Evolutionary conservation across 495 filamentous ascomycete genomes (phyloP).

Genomic region (Pseudomonodictys pantanalensis): DNA sequence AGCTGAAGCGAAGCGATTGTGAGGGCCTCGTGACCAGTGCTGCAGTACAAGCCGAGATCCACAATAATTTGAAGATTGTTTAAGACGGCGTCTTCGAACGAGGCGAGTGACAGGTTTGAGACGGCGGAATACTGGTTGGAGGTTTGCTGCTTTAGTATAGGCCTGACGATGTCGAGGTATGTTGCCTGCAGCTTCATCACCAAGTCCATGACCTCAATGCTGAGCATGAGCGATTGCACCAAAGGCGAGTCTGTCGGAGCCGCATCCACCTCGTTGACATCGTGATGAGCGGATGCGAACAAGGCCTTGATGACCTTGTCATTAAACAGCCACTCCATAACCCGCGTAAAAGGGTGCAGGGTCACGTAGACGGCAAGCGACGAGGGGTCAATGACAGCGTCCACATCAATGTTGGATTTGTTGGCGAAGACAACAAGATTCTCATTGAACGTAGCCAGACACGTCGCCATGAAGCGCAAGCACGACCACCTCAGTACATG

Average conservation of each 20-base stretch:
- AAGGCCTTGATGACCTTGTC: constrained; percentile 78
- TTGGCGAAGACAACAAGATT: constrained; percentile 80
- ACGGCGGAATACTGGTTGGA: constrained; percentile 47
- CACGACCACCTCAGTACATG: constrained; percentile 71
- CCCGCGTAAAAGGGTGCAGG: constrained; percentile 85
- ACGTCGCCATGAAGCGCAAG: constrained; percentile 71
- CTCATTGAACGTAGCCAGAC: constrained; percentile 84
- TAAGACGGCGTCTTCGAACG: constrained; percentile 88
- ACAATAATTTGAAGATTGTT: constrained; percentile 72
- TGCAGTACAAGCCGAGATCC: constrained; percentile 77
- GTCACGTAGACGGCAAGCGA: constrained; percentile 72
- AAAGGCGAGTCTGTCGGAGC: constrained; percentile 69
- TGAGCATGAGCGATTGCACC: constrained; percentile 67
- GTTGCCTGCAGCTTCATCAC: constrained; percentile 85
- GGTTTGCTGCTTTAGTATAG: constrained; percentile 58
- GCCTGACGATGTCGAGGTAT: constrained; percentile 81
- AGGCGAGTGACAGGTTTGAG: constrained; percentile 69
- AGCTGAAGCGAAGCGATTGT: constrained; percentile 74
- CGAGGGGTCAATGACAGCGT: constrained; percentile 65
- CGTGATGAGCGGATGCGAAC: constrained; percentile 71
- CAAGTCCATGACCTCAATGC: constrained; percentile 74
- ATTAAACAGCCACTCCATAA: constrained; percentile 97
- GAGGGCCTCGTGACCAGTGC: constrained; percentile 71
- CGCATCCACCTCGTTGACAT: constrained; percentile 62
- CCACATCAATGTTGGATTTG: constrained; percentile 66